phyloP scores from a whole-genome alignment of 2,329 filamentous ascomycete species.

The Aspergillaceae sp. region DNA sequence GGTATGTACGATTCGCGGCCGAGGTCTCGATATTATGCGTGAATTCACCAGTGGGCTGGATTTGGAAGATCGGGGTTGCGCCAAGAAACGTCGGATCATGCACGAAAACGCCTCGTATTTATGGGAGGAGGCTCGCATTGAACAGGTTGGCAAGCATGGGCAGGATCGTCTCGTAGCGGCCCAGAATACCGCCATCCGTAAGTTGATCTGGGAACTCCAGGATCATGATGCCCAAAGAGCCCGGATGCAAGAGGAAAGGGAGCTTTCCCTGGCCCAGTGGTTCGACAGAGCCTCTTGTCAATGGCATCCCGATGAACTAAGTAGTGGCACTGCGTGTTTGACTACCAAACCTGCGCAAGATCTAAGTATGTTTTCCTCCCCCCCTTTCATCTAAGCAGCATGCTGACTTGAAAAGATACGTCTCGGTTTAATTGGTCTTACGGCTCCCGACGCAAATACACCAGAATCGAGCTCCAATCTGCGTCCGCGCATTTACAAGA shows the following conservation, averaged over 20 bases:
- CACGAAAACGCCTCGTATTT: conserved; percentile 15
- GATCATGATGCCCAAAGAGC: conserved; percentile 22
- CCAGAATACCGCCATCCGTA: conserved; percentile 28
- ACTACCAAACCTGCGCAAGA: conserved; percentile 23
- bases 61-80: conserved; percentile 15
- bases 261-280: conserved; percentile 19
- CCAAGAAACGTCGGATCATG: conserved; percentile 7
- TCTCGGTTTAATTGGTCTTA: conserved; percentile 22
- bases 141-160: conserved; percentile 25
- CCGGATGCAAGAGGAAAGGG: conserved; percentile 17
- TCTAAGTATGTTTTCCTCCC: conserved; percentile 18
- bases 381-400: background rate
- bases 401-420: conserved; percentile 10
- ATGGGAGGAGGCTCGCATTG: conserved; percentile 25
- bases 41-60: conserved; percentile 14
- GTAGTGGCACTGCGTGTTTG: conserved; percentile 23
- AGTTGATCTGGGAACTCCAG: conserved; percentile 31
- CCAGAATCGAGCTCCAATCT: conserved; percentile 24
- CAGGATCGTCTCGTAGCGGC: conserved; percentile 23
- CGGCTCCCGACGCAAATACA: conserved; percentile 27
- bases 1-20: conserved; percentile 22
- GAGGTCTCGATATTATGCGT: conserved; percentile 13
- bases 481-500: conserved; percentile 28
- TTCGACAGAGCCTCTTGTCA: conserved; percentile 16
- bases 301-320: conserved; percentile 17